Evolutionary conservation across 1,139 yeast genomes (phyloP).

Genomic region (Scheffersomyces lignicola): DNA sequence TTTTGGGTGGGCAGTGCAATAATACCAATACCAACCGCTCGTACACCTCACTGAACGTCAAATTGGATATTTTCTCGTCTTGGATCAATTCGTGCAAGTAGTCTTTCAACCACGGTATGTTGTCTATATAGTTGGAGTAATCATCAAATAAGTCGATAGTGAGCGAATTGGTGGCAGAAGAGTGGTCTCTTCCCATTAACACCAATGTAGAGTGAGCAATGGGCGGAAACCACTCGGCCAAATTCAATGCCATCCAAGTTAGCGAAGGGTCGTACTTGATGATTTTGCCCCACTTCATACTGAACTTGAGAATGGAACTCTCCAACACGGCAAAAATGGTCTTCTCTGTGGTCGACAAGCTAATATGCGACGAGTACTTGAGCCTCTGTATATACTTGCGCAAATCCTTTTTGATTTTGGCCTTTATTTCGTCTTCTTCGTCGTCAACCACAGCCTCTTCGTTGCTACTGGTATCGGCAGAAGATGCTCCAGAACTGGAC

Average conservation of each 20-base stretch:
- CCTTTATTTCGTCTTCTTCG: constrained; percentile 25
- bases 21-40: constrained; percentile 77
- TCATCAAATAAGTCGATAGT: constrained; percentile 45
- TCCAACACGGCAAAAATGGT: constrained; percentile 60
- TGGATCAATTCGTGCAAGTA: constrained; percentile 29
- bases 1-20: constrained; percentile 65
- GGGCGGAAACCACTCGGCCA: constrained; percentile 91
- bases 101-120: constrained; percentile 28
- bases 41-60: constrained; percentile 67
- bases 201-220: constrained; percentile 45
- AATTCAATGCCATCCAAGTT: constrained; percentile 83
- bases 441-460: constrained; percentile 12
- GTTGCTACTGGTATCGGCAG: constrained; percentile 8
- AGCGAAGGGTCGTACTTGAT: constrained; percentile 80
- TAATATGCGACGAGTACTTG: constrained; percentile 19
- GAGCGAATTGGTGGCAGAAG: constrained; percentile 21
- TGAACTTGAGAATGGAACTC: constrained; percentile 60
- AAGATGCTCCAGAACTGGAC: constrained; percentile 4
- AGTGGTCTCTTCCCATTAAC: constrained; percentile 40
- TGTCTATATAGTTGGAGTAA: constrained; percentile 46
- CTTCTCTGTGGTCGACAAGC: constrained; percentile 41
- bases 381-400: constrained; percentile 51
- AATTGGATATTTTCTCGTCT: constrained; percentile 22
- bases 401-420: constrained; percentile 50
- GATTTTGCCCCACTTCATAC: constrained; percentile 75